A percentile compares a stretch with the other conserved stretches of the same genome.
These are phyloP conservation scores for Talaromyces adpressus DNA, from an alignment of 495 filamentous ascomycete species.

Conservation along the genomic window DNA sequence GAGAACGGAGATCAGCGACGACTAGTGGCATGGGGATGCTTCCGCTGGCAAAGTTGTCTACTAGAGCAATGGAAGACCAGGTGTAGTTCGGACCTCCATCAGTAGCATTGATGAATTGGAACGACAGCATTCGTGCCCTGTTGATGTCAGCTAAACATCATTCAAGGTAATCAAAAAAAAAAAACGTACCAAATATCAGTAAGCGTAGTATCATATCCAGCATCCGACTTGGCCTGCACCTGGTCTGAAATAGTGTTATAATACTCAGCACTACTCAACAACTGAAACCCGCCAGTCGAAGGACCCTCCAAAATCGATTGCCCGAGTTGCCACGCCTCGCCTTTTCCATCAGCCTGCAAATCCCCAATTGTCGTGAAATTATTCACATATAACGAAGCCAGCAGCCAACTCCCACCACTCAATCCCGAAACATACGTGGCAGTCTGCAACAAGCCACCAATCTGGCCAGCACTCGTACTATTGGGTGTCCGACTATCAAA, in stretches of 20 bases:
- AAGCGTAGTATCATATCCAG: constrained; percentile 66
- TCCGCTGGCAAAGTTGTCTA: constrained; percentile 55
- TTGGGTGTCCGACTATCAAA: constrained; percentile 69
- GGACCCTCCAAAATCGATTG: constrained; percentile 67
- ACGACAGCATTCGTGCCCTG: constrained; percentile 59
- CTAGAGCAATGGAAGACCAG: constrained; percentile 74
- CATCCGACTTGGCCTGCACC: constrained; percentile 57
- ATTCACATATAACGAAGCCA: constrained; percentile 80
- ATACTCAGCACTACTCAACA: constrained; percentile 49
- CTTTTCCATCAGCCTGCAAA: constrained; percentile 47
- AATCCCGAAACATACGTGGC: constrained; percentile 76
- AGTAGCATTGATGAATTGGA: constrained; percentile 70
- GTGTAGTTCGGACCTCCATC: constrained; percentile 74
- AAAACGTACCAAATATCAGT: constrained; percentile 67
- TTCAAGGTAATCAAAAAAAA: background rate
- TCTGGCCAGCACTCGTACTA: constrained; percentile 54
- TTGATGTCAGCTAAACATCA: background rate
- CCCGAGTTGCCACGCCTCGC: constrained; percentile 63
- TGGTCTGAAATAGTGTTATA: constrained; percentile 54
- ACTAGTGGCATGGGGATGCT: constrained; percentile 73
- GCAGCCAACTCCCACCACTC: constrained; percentile 85
- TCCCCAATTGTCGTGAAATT: constrained; percentile 69
- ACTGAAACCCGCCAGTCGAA: constrained; percentile 34
- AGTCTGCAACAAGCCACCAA: constrained; percentile 77
- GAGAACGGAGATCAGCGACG: constrained; percentile 65